A percentile compares a stretch with the other conserved stretches of the same genome.
These are phyloP conservation scores for Lichtheimia ornata DNA, from an alignment of 371 early-diverging fungal genomes.

Conservation along the genomic window DNA sequence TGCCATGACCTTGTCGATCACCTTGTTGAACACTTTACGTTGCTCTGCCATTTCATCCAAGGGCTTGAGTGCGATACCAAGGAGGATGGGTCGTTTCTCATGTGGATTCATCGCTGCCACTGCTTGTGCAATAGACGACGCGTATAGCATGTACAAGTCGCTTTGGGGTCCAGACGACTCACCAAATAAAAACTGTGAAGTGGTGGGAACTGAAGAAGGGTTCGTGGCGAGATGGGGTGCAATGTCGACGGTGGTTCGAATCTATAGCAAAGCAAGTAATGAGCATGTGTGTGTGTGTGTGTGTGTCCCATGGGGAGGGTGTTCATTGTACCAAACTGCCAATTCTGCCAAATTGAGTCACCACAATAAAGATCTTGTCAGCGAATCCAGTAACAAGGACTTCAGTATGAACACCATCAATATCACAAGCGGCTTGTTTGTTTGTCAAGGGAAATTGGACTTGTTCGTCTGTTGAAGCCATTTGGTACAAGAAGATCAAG, in stretches of 20 bases:
- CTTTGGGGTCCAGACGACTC: conserved; percentile 52
- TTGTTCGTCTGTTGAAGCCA: conserved; percentile 5
- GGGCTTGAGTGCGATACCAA: conserved; percentile 65
- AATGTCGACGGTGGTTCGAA: conserved; percentile 51
- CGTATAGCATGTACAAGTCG: conserved; percentile 64
- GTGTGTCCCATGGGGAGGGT: not conserved
- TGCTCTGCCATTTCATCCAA: conserved; percentile 31
- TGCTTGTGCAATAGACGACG: conserved; percentile 66
- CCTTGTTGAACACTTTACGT: conserved; percentile 35
- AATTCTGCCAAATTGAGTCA: conserved; percentile 66
- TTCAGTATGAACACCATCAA: conserved; percentile 66
- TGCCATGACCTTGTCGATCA: conserved; percentile 43
- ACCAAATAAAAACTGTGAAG: conserved; percentile 54
- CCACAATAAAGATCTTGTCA: conserved; percentile 67
- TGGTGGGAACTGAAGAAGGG: conserved; percentile 49
- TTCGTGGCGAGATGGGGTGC: conserved; percentile 44
- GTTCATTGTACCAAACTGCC: conserved; percentile 55
- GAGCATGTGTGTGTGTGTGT: too few relatives aligned
- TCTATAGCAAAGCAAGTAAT: conserved; percentile 20
- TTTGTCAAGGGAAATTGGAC: conserved; percentile 54
- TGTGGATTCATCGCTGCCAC: conserved; percentile 62
- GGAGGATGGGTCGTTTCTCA: conserved; percentile 60
- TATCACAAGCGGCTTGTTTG: conserved; percentile 53
- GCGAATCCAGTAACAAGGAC: conserved; percentile 60
- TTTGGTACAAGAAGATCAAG: conserved; percentile 1